Evolutionary conservation across 768 basidiomycete species (phyloP), one percentile per base, ranked within the genome.

Genomic region (Russula abietina): DNA sequence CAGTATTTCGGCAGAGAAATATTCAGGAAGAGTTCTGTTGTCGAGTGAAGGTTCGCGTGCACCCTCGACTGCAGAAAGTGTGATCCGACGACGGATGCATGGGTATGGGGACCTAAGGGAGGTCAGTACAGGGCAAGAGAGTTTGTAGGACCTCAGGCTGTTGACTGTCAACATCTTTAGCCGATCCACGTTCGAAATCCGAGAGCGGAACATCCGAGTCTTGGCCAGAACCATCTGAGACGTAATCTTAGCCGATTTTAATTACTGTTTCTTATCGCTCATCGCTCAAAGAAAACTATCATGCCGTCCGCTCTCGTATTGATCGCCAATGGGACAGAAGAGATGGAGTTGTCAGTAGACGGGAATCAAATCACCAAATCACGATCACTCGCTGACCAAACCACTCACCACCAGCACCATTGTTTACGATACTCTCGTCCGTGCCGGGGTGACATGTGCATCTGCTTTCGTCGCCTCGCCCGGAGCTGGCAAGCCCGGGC

Each of bases 291-390:
- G 12, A 38, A 16, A 11, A 11, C 16, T 1, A 62, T 24, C 39
- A 73, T 72, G 71, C 76, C 80, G 11, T 82, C 84, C 41, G 91
- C 87, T 7, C 76, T 91, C 24, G 79, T 93, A 52, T 76, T 93
- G 26, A 81, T 93, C 30, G 87, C 90, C 19, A 81, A 91, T 70
- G 91, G 91, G 14, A 91, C 91, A 1, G 91, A 93, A 71, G 91
- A 93, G 75, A 91, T 91, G 85, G 90, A 91, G 73, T 92, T 91
- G 90, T 89, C 69, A 68, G 84, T 61, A 2, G 16, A 41, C 24
- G 45, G 19, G 5, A 16, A 43, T 26, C 49, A 55, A 19, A 48
- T 49, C 22, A 7, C 28, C 48, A 55, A 19, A 46, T 41, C 28
- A 9, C 24, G 16, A 19, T 19, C n/a, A 7, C n/a, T 28, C 11